Percentiles rank a stretch among this genome's conserved stretches.
Evolutionary conservation across 441 rosid genomes (phyloP).

Genomic region (Pelargonium fulgidum): DNA sequence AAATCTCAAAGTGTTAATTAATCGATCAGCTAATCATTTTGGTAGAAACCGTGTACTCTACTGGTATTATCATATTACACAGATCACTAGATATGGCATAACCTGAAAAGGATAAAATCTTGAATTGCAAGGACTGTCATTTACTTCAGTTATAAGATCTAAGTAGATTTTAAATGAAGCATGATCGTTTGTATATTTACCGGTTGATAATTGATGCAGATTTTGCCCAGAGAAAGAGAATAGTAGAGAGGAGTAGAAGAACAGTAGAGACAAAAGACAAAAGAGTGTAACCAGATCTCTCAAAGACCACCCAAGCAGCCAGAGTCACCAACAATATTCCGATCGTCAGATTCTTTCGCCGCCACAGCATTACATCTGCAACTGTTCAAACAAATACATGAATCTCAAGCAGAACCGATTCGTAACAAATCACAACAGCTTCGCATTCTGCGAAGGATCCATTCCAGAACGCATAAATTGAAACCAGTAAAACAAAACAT

Average conservation of each 20-base stretch:
- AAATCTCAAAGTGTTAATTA: not conserved
- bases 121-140: not conserved
- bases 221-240: conserved; percentile 91
- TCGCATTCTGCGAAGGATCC: not conserved
- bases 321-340: conserved; percentile 59
- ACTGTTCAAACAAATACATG: conserved; percentile 36
- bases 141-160: not conserved
- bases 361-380: conserved; percentile 95
- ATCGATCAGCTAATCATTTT: no score
- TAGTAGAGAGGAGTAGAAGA: conserved; percentile 64
- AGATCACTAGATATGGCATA: not conserved
- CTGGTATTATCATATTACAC: no score
- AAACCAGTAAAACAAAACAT: no score
- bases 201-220: conserved; percentile 85
- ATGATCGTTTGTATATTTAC: conserved; percentile 26
- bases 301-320: conserved; percentile 83
- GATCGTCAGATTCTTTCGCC: conserved; percentile 50
- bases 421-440: no score
- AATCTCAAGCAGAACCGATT: no score
- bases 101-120: not conserved
- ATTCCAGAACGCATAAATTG: not conserved
- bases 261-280: conserved; percentile 78
- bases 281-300: conserved; percentile 76
- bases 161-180: conserved; percentile 8
- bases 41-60: no score